Evolutionary conservation across 1,284 basidiomycete species (phyloP), one percentile per base, ranked within the genome.

Genomic region (Ceratobasidium sp.): DNA sequence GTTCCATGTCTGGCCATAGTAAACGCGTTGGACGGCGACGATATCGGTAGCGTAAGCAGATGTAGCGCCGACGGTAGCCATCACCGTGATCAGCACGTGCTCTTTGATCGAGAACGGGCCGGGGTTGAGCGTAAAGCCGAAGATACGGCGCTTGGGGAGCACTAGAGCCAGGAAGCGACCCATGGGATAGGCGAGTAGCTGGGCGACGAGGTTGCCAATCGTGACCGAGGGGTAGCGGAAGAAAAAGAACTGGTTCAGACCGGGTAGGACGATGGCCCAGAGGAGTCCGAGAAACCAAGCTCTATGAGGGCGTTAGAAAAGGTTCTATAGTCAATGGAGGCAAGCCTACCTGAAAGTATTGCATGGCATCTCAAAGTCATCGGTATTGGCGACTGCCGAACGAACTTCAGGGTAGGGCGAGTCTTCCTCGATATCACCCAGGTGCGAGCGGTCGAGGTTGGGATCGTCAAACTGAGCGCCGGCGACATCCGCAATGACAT

Each of bases 51-150:
- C 84, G 78, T 84, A 84, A 5, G 84, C 84, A 17, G 81, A 81
- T 12, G 77, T 76, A 50, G 80, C 80, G 13, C 80, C 82, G 64
- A 85, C 83, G 54, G 81, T 82, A 9, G 84, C 82, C 84, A 85
- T 85, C 78, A 85, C 81, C 64, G 80, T 80, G 44, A 82, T 79
- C 38, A 82, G 83, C 44, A 85, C 88, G 83, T 93, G 92, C 83
- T 94, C 92, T 81, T 94, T 94, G 84, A 94, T 92, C 69, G 91
- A 90, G 83, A 93, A 94, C 2, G 91, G 91, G 23, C 92, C 92
- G 26, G 93, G 92, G 83, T 94, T 94, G 64, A 69, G 94, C 83
- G 7, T 86, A 80, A 20, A 87, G 50, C 88, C 87, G 50, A 91
- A 87, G 20, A 92, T 84, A 78, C 83, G 82, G 80, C 86, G 85